Percentiles rank a stretch among this genome's conserved stretches.
phyloP scores from a whole-genome alignment of 129 eudicot genomes.

The Tagetes patula region DNA sequence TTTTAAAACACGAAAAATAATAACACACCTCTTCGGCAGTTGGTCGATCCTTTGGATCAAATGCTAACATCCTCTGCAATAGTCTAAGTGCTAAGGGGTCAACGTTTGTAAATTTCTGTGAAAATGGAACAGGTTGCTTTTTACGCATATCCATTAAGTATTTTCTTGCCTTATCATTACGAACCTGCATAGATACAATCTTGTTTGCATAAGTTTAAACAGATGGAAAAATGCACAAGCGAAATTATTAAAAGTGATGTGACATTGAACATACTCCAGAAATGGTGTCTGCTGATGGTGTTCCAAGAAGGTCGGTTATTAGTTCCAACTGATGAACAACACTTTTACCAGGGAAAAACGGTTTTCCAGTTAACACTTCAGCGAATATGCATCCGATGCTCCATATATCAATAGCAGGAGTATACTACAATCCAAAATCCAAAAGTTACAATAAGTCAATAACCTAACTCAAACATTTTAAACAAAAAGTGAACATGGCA shows the following conservation, averaged over 20 bases:
- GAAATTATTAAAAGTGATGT: not conserved
- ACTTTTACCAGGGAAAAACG: constrained; percentile 97
- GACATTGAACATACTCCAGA: constrained; percentile 59
- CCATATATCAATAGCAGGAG: constrained; percentile 98
- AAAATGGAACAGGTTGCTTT: constrained; percentile 68
- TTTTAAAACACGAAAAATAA: not conserved
- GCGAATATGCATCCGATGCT: constrained; percentile 97
- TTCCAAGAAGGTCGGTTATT: constrained; percentile 93
- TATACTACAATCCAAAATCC: constrained; percentile 67
- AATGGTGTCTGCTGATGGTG: constrained; percentile 82
- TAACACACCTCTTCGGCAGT: constrained; percentile 76
- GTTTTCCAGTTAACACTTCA: constrained; percentile 86
- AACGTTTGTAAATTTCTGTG: constrained; percentile 65
- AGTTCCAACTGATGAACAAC: constrained; percentile 92
- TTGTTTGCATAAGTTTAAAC: not conserved
- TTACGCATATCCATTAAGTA: constrained; percentile 85
- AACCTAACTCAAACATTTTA: no score
- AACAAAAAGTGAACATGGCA: not conserved
- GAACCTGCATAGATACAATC: constrained; percentile 48
- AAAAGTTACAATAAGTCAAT: constrained; percentile 3
- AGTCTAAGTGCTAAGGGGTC: constrained; percentile 72
- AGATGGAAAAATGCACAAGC: not conserved
- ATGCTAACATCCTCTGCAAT: constrained; percentile 77
- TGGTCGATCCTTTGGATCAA: constrained; percentile 96
- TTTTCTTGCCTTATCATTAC: constrained; percentile 88